A percentile compares a stretch with the other conserved stretches of the same genome.
Conservation (phyloP, 1,284 basidiomycete genomes). For the Coniferiporia weirii region DNA sequence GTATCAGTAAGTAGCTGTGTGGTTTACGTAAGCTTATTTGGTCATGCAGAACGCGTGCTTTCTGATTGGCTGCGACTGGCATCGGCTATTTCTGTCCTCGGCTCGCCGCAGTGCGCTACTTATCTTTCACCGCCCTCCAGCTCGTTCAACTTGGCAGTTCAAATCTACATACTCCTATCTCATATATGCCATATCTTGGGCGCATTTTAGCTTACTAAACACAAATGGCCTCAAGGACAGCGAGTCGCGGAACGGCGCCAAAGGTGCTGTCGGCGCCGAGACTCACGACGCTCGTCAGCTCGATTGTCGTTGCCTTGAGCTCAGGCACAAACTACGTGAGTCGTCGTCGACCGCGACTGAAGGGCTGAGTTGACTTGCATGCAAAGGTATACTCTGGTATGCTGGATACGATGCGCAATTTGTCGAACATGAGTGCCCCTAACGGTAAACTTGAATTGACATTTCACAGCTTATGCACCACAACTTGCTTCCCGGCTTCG, state of each 20-base stretch:
- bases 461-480: slow-evolving; percentile 66
- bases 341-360: slow-evolving; percentile 19
- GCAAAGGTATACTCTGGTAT: slow-evolving; percentile 46
- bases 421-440: slow-evolving; percentile 3
- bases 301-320: slow-evolving; percentile 50
- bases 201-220: not conserved
- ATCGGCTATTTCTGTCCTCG: too few species aligned
- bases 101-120: too few species aligned
- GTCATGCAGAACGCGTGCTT: too few species aligned
- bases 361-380: too few species aligned
- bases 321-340: slow-evolving; percentile 72
- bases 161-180: not conserved
- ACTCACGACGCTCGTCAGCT: slow-evolving; percentile 44
- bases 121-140: too few species aligned
- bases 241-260: slow-evolving; percentile 20
- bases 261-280: slow-evolving; percentile 37
- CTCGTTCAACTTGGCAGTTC: too few species aligned
- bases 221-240: not conserved
- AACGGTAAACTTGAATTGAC: slow-evolving; percentile 6
- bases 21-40: too few species aligned
- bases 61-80: too few species aligned
- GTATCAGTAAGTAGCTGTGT: too few species aligned
- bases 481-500: slow-evolving; percentile 68
- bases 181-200: not conserved
- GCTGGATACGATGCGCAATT: slow-evolving; percentile 20